Evolutionary conservation across 83 land plant genomes (phyloP).

Genomic region (Isoetes engelmannii): DNA sequence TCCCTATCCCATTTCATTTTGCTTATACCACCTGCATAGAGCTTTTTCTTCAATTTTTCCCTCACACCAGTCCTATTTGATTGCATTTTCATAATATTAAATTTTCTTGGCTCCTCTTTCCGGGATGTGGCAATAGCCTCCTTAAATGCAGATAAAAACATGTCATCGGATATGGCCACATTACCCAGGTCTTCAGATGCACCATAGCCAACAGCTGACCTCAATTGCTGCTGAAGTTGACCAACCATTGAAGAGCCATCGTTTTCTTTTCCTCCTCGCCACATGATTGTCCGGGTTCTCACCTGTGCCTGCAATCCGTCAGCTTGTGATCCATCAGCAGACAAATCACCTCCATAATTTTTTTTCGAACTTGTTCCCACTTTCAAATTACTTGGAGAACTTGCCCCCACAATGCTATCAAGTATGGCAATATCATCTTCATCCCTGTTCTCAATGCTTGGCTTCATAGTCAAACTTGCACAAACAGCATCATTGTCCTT

Average conservation of each 20-base stretch:
- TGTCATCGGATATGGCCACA: slow-evolving; percentile 49
- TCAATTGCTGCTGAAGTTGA: slow-evolving; percentile 55
- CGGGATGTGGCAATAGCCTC: slow-evolving; percentile 29
- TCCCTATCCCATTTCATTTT: slow-evolving; percentile 75
- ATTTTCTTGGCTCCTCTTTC: slow-evolving; percentile 5
- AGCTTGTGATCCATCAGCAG: too few relatives aligned
- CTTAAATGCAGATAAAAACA: slow-evolving; percentile 74
- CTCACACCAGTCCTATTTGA: slow-evolving; percentile 24
- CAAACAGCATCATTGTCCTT: too few relatives aligned
- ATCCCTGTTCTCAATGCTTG: too few relatives aligned
- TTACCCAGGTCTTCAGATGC: slow-evolving; percentile 33
- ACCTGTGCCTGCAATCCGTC: not conserved
- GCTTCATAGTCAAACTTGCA: too few relatives aligned
- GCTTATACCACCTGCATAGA: slow-evolving; percentile 69
- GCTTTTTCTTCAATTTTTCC: slow-evolving; percentile 72
- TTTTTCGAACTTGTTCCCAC: too few relatives aligned
- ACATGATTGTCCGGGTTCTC: slow-evolving; percentile 26
- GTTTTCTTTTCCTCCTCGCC: slow-evolving; percentile 42
- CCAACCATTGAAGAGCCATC: slow-evolving; percentile 48
- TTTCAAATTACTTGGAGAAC: too few relatives aligned
- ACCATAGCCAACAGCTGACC: slow-evolving; percentile 47
- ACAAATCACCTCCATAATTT: too few relatives aligned
- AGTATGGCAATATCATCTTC: too few relatives aligned
- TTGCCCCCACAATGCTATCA: too few relatives aligned
- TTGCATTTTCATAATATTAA: slow-evolving; percentile 10